phyloP scores from a whole-genome alignment of 2,329 filamentous ascomycete genomes.

The Colletotrichum agaves region DNA sequence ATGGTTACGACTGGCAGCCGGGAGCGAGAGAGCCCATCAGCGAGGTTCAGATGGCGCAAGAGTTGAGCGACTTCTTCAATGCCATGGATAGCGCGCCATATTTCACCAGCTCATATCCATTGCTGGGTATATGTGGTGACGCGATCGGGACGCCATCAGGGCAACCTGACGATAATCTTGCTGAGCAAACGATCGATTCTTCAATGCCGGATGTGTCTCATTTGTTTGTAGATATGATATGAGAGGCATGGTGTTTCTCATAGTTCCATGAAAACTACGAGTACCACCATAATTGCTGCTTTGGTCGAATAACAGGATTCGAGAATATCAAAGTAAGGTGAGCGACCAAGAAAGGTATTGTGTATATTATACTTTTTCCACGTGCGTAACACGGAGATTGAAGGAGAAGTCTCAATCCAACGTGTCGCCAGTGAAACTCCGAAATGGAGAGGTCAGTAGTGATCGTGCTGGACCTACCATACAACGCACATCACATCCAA shows the following conservation, averaged over 20 bases:
- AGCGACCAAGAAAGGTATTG: too few species aligned
- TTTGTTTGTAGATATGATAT: slow-evolving; percentile 30
- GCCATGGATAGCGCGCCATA: slow-evolving; percentile 17
- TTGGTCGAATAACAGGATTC: too few species aligned
- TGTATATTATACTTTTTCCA: too few species aligned
- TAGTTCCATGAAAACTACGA: too few species aligned
- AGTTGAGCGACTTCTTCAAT: slow-evolving; percentile 29
- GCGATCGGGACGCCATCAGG: neutral
- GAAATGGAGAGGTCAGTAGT: too few species aligned
- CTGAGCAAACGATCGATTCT: neutral
- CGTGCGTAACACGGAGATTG: too few species aligned
- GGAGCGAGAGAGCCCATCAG: neutral
- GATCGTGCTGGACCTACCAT: too few species aligned
- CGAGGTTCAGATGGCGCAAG: slow-evolving; percentile 23
- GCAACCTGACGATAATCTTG: neutral
- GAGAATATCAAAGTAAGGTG: too few species aligned
- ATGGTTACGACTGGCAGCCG: neutral
- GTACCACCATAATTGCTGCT: too few species aligned
- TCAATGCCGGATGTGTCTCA: slow-evolving; percentile 18
- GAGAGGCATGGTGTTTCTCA: neutral
- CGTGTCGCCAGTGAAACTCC: too few species aligned
- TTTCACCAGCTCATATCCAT: neutral
- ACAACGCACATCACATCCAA: too few species aligned
- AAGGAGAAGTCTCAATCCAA: too few species aligned
- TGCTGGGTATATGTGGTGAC: neutral